A percentile compares a stretch with the other conserved stretches of the same genome.
Conservation (phyloP, 2,329 filamentous ascomycete species). For the Hypoxylon sp. region DNA sequence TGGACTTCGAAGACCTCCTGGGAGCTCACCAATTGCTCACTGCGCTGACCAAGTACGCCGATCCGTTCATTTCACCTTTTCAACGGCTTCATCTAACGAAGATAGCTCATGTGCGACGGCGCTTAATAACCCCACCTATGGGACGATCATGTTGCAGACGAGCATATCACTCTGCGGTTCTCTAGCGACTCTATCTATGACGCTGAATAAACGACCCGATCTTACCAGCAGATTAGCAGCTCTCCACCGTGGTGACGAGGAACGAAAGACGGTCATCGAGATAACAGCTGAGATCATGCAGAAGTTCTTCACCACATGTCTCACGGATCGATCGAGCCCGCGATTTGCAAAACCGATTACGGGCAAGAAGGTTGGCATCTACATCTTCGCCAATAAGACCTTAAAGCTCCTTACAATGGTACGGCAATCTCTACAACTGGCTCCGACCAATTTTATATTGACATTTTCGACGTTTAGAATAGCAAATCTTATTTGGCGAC, state of each 20-base stretch:
- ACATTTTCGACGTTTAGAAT: slow-evolving; percentile 59
- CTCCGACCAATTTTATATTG: slow-evolving; percentile 11
- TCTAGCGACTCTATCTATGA: slow-evolving; percentile 83
- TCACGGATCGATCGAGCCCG: slow-evolving; percentile 79
- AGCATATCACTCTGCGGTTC: slow-evolving; percentile 83
- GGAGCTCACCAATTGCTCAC: slow-evolving; percentile 79
- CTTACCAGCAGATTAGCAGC: slow-evolving; percentile 71
- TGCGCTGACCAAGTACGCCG: slow-evolving; percentile 74
- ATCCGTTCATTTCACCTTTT: neutral
- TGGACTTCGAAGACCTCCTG: slow-evolving; percentile 78
- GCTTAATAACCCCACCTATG: slow-evolving; percentile 79
- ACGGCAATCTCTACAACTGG: slow-evolving; percentile 40
- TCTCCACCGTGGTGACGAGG: slow-evolving; percentile 67
- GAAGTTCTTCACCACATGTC: slow-evolving; percentile 88
- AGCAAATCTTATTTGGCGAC: slow-evolving; percentile 83
- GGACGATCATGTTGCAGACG: slow-evolving; percentile 82
- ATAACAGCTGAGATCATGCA: slow-evolving; percentile 88
- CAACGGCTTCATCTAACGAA: slow-evolving; percentile 9
- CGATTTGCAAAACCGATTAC: slow-evolving; percentile 75
- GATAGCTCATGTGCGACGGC: slow-evolving; percentile 82
- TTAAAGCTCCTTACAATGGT: slow-evolving; percentile 87
- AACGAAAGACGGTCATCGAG: slow-evolving; percentile 82
- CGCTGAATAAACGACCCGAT: slow-evolving; percentile 81
- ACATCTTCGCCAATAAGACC: slow-evolving; percentile 90
- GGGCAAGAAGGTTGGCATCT: slow-evolving; percentile 87